A percentile compares a stretch with the other conserved stretches of the same genome.
phyloP scores from a whole-genome alignment of 1,284 basidiomycete species.

The Ceratobasidium papillatum region DNA sequence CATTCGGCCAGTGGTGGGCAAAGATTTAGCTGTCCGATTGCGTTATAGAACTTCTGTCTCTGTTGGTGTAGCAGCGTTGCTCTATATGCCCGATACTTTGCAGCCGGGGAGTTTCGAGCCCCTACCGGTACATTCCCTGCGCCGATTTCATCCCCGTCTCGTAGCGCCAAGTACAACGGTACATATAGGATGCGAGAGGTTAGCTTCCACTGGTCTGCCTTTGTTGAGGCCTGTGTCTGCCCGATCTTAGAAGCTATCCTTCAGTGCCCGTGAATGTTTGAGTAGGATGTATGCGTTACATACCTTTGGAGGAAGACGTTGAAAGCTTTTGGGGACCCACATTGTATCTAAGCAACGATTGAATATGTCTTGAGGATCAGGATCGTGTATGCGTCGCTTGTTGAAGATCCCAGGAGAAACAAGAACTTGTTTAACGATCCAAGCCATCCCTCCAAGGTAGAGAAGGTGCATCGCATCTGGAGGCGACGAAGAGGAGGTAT shows the following conservation, averaged over 20 bases:
- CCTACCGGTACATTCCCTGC: slow-evolving; percentile 2
- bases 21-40: slow-evolving; percentile 17
- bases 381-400: not conserved
- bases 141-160: not conserved
- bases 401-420: slow-evolving; percentile 18
- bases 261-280: not conserved
- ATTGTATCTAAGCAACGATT: not conserved
- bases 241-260: slow-evolving; percentile 7
- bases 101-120: not conserved
- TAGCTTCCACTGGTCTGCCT: slow-evolving; percentile 36
- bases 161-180: slow-evolving; percentile 12
- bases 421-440: slow-evolving; percentile 35
- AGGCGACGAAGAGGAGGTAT: slow-evolving; percentile 15
- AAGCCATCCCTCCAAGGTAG: slow-evolving; percentile 32
- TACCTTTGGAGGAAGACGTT: slow-evolving; percentile 28
- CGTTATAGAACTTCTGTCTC: not conserved
- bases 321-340: slow-evolving; percentile 25
- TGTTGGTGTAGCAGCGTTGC: slow-evolving; percentile 21
- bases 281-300: not conserved
- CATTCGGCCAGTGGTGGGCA: not conserved
- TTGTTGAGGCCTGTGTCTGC: not conserved
- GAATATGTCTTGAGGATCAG: slow-evolving; percentile 4
- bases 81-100: not conserved
- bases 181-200: not conserved
- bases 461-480: slow-evolving; percentile 36